These are phyloP conservation scores for Millerago galiae DNA, from an alignment of 805 yeast genomes.

Conservation along the genomic window DNA sequence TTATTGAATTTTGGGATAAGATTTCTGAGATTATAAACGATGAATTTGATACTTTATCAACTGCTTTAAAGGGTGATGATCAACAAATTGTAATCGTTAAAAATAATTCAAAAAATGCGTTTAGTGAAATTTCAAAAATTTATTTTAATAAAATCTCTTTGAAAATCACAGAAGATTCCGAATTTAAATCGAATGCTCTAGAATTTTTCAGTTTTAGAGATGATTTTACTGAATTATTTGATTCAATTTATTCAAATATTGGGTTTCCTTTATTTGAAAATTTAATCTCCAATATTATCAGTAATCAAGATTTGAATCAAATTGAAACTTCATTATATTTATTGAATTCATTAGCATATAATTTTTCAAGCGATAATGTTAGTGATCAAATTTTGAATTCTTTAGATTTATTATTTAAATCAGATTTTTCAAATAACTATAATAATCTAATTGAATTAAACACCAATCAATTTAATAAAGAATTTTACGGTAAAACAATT, in stretches of 20 bases:
- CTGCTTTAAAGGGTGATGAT: slow-evolving; percentile 30
- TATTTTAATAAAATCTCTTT: slow-evolving; percentile 66
- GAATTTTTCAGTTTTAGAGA: slow-evolving; percentile 66
- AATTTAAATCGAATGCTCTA: slow-evolving; percentile 26
- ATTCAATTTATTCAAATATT: slow-evolving; percentile 59
- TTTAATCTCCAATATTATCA: slow-evolving; percentile 32
- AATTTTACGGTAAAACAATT: slow-evolving; percentile 37
- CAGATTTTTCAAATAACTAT: slow-evolving; percentile 23
- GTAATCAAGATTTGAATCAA: slow-evolving; percentile 26
- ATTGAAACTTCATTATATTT: slow-evolving; percentile 61
- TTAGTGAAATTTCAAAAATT: slow-evolving; percentile 47
- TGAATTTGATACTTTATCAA: slow-evolving; percentile 35
- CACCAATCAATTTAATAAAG: slow-evolving; percentile 16
- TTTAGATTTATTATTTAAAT: slow-evolving; percentile 24
- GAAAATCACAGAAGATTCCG: slow-evolving; percentile 28
- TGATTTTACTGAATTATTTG: slow-evolving; percentile 74
- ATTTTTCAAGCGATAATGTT: slow-evolving; percentile 31
- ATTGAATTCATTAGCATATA: slow-evolving; percentile 48
- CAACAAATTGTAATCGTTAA: slow-evolving; percentile 23
- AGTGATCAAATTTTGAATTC: slow-evolving; percentile 16
- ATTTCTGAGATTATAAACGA: slow-evolving; percentile 50
- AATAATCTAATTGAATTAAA: slow-evolving; percentile 3
- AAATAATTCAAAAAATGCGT: slow-evolving; percentile 31
- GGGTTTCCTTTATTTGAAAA: slow-evolving; percentile 44
- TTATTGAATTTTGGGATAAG: slow-evolving; percentile 66